phyloP scores from a whole-genome alignment of 2,329 filamentous ascomycete genomes.

The Leptographium wingfieldii region DNA sequence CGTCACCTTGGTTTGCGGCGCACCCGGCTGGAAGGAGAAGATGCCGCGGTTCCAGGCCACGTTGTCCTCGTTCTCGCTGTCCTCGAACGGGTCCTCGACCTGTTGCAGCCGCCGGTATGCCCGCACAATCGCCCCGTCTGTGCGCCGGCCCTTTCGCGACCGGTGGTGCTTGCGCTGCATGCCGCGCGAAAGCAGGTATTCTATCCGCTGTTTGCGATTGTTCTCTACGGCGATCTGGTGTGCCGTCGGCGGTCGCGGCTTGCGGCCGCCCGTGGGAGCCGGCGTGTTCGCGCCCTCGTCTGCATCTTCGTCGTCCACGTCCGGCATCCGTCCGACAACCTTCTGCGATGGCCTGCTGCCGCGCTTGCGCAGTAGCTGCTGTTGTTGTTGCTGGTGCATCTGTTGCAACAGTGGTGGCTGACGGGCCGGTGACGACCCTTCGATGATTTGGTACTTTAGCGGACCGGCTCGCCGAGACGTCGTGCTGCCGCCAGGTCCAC shows the following conservation, averaged over 20 bases:
- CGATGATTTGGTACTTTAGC: constrained; percentile 47
- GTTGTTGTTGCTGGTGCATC: constrained; percentile 21
- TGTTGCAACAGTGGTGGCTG: constrained; percentile 18
- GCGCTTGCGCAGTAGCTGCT: constrained; percentile 4
- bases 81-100: constrained; percentile 42
- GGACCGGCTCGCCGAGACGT: constrained; percentile 33
- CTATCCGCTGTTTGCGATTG: constrained; percentile 67
- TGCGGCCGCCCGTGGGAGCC: constrained; percentile 24
- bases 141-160: constrained; percentile 46
- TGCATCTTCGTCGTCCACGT: constrained; percentile 6
- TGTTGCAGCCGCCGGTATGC: constrained; percentile 51
- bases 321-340: not conserved
- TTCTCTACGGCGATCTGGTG: constrained; percentile 73
- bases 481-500: constrained; percentile 30
- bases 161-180: constrained; percentile 53
- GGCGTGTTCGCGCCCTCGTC: constrained; percentile 5
- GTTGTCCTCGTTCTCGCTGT: constrained; percentile 48
- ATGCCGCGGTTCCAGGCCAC: constrained; percentile 17
- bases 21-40: constrained; percentile 9
- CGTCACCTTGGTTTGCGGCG: constrained; percentile 11
- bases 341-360: not conserved
- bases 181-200: constrained; percentile 67
- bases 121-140: constrained; percentile 54
- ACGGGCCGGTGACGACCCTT: constrained; percentile 47
- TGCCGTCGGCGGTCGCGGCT: constrained; percentile 64